Evolutionary conservation across 2,329 filamentous ascomycete genomes (phyloP), one percentile per base, ranked within the genome.

Genomic region (Ophiostoma quercus): DNA sequence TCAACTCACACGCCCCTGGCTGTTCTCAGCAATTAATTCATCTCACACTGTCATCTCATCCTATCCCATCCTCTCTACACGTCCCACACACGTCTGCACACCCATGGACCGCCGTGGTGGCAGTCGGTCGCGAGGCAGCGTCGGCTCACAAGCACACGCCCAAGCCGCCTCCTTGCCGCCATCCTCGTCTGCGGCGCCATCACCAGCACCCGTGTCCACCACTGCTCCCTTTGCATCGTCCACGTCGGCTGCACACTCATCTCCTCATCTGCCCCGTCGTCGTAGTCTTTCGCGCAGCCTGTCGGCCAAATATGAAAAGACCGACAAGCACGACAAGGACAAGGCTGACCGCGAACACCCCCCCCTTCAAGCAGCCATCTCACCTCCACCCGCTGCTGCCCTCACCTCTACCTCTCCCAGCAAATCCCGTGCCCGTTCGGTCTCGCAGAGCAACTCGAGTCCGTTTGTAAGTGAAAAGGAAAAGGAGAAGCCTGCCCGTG

Each of bases 171-270:
- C 34, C 66, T 68, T 43, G 32, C 37, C n/a, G 43, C 57, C 57
- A 34, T 43, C 67, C 57, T 68, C 68, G 1, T 41, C 70, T 14
- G 29, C 41, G 41, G 39, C 63, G 11, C n/a, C 65, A 5, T 11
- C 65, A n/a, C 8, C 63, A 12, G 5, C 63, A 37, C 29, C 29
- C 8, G 12, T 41, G 39, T 12, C 39, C 39, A 41, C 39, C 11
- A 3, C 60, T 12, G 60, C 60, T 22, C 29, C 60, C 25, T 63
- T 34, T n/a, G 9, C 63, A 9, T 22, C 37, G 34, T 41, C 63
- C 25, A 37, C 34, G 3, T 66, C 68, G 78, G 79, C 73, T 76
- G 79, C 54, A 75, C 77, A 19, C 34, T 41, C 51, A 4, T 34
- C 32, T 25, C 47, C 66, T 9, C 47, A 51, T 57, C 66, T 47